phyloP scores from a whole-genome alignment of 2,329 filamentous ascomycete species.

The Aaosphaeria arxii region DNA sequence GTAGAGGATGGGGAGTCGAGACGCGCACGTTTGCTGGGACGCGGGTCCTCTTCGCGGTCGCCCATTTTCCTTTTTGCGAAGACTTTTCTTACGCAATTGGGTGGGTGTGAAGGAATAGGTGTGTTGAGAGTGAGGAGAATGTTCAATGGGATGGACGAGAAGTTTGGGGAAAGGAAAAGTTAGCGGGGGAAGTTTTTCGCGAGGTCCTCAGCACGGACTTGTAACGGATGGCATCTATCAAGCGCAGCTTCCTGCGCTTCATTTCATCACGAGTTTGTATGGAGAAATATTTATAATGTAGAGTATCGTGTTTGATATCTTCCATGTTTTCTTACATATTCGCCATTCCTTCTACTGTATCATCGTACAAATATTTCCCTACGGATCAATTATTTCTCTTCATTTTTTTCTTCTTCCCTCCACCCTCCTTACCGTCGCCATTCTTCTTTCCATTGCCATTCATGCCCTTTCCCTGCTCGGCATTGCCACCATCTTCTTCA shows the following conservation, averaged over 20 bases:
- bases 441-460: conserved; percentile 10
- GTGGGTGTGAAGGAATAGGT: background rate
- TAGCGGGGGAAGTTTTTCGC: background rate
- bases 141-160: background rate
- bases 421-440: conserved; percentile 1
- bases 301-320: no score
- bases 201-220: background rate
- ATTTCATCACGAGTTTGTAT: no score
- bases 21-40: conserved; percentile 32
- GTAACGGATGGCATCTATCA: no score
- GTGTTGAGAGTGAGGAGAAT: background rate
- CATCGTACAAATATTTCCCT: no score
- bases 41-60: conserved; percentile 6
- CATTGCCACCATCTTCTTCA: conserved; percentile 11
- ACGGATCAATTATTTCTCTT: conserved; percentile 11
- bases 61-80: background rate
- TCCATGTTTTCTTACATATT: no score
- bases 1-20: conserved; percentile 15
- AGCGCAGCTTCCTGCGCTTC: no score
- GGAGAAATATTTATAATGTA: no score
- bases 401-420: conserved; percentile 17
- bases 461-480: conserved; percentile 25
- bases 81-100: background rate
- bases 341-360: no score
- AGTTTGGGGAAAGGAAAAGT: background rate